Percentiles rank a stretch among this genome's conserved stretches.
These are phyloP conservation scores for Austroboletus novae-zelandiae DNA, from an alignment of 1,284 basidiomycete genomes.

Conservation along the genomic window DNA sequence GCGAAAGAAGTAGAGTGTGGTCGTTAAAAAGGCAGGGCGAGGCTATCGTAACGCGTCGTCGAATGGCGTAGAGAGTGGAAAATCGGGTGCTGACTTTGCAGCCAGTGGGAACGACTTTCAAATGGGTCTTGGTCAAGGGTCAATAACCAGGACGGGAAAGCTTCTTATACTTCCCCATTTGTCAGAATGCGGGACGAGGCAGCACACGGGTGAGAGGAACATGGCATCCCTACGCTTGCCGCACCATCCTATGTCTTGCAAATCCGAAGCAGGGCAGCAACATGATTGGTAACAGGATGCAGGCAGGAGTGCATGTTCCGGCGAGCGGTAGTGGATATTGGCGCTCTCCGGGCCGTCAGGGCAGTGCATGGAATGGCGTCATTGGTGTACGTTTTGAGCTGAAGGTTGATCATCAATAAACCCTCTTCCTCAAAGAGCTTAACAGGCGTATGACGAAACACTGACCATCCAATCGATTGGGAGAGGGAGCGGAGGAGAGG, in stretches of 20 bases:
- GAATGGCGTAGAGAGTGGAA: slow-evolving; percentile 13
- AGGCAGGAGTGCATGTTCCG: slow-evolving; percentile 31
- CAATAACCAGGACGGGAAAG: slow-evolving; percentile 22
- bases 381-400: slow-evolving; percentile 17
- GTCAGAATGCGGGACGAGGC: slow-evolving; percentile 24
- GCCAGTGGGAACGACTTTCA: slow-evolving; percentile 21
- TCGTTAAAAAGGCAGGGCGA: slow-evolving; percentile 11
- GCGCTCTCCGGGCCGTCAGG: slow-evolving; percentile 27
- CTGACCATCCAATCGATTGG: slow-evolving; percentile 11
- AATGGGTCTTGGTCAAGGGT: slow-evolving; percentile 28
- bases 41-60: slow-evolving; percentile 5
- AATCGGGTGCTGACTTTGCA: slow-evolving; percentile 19
- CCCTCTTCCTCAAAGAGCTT: slow-evolving; percentile 32
- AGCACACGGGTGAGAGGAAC: slow-evolving; percentile 21
- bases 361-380: slow-evolving; percentile 28
- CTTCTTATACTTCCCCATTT: slow-evolving; percentile 31
- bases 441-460: slow-evolving; percentile 23
- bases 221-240: slow-evolving; percentile 33
- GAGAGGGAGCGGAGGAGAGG: slow-evolving; percentile 6
- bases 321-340: slow-evolving; percentile 20
- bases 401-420: slow-evolving; percentile 31
- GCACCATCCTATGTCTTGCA: slow-evolving; percentile 29
- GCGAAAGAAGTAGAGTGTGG: not conserved
- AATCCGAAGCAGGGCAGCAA: slow-evolving; percentile 34
- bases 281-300: slow-evolving; percentile 32